These are phyloP conservation scores for Phytophthora podocarpi DNA, from an alignment of 352 stramenopile genomes.

Conservation along the genomic window DNA sequence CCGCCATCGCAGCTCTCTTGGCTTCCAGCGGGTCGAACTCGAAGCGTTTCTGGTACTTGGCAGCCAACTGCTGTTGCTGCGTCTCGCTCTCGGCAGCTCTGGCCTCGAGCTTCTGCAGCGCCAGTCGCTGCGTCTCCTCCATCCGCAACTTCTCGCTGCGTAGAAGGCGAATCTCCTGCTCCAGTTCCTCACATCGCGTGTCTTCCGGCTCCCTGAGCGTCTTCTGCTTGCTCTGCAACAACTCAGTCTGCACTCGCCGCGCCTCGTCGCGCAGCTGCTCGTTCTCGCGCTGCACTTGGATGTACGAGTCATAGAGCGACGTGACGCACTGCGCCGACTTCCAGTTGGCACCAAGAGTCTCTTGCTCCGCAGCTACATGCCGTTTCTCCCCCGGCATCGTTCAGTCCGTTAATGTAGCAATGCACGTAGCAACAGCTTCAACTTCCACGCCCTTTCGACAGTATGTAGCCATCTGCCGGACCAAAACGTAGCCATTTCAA, in stretches of 20 bases:
- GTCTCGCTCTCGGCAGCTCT: slow-evolving; percentile 33
- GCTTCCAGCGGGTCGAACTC: slow-evolving; percentile 59
- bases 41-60: slow-evolving; percentile 60
- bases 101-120: slow-evolving; percentile 41
- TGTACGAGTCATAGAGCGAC: slow-evolving; percentile 79
- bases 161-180: slow-evolving; percentile 60
- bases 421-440: no score
- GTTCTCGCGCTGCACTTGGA: slow-evolving; percentile 55
- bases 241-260: slow-evolving; percentile 14
- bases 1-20: slow-evolving; percentile 54
- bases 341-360: slow-evolving; percentile 54
- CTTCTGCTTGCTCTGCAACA: slow-evolving; percentile 10
- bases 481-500: background rate
- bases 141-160: slow-evolving; percentile 52
- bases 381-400: slow-evolving; percentile 25
- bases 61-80: slow-evolving; percentile 42
- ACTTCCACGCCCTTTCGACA: slow-evolving; percentile 3
- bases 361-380: slow-evolving; percentile 15
- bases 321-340: slow-evolving; percentile 77
- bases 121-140: slow-evolving; percentile 41
- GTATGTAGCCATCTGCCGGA: no score
- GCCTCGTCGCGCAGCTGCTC: slow-evolving; percentile 38
- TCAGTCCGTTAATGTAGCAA: slow-evolving; percentile 14
- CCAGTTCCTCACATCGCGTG: slow-evolving; percentile 21
- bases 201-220: slow-evolving; percentile 23